Conservation (phyloP, 192 early-diverging fungal species). For the Physocladia obscura region DNA sequence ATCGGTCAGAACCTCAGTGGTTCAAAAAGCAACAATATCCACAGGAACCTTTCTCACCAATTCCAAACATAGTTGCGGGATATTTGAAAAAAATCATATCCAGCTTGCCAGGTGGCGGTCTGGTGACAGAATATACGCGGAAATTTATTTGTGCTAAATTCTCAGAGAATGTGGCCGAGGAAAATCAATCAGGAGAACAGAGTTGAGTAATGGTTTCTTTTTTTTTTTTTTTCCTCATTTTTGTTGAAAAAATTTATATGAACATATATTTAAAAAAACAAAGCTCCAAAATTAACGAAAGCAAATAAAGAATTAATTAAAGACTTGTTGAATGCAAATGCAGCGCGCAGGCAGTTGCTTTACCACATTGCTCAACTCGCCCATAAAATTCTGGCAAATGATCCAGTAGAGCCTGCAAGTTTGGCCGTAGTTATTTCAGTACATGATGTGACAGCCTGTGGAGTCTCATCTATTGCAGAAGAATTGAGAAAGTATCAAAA, state of each 20-base stretch:
- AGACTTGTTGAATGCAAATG: not conserved
- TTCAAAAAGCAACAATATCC: not conserved
- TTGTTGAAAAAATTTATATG: too few species aligned
- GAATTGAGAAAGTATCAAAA: not conserved
- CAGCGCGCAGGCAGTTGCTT: not conserved
- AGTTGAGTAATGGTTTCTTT: too few species aligned
- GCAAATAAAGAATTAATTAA: not conserved
- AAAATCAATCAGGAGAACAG: too few species aligned
- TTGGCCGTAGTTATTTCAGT: slow-evolving; percentile 23
- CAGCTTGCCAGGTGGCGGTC: slow-evolving; percentile 1
- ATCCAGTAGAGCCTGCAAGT: slow-evolving; percentile 6
- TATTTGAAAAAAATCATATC: slow-evolving; percentile 20
- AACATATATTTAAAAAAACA: too few species aligned
- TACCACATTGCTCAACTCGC: not conserved
- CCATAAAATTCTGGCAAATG: slow-evolving; percentile 8
- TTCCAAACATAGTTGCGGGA: slow-evolving; percentile 20
- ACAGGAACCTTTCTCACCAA: not conserved
- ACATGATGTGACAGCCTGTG: not conserved
- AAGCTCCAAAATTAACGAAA: not conserved
- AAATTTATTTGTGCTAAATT: slow-evolving; percentile 5
- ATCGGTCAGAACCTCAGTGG: too few species aligned
- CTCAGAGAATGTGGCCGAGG: too few species aligned
- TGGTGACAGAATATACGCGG: slow-evolving; percentile 15
- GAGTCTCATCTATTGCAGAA: not conserved
- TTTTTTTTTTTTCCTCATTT: too few species aligned